Percentiles rank a stretch among this genome's conserved stretches.
These are phyloP conservation scores for Fomitopsis schrenkii DNA, from an alignment of 1,284 basidiomycete species.

Conservation along the genomic window DNA sequence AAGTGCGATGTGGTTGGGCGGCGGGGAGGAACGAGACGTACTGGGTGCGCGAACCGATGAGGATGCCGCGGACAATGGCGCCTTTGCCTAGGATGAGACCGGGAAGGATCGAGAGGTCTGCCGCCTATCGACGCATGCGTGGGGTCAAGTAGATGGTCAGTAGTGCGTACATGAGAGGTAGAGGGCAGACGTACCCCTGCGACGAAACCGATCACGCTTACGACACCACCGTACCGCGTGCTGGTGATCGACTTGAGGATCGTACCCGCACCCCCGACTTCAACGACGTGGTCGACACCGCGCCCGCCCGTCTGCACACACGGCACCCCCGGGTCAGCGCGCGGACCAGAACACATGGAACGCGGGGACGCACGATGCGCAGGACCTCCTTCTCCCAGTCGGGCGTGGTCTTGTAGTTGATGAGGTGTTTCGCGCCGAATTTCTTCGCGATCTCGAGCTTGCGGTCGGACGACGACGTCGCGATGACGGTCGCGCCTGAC, in stretches of 20 bases:
- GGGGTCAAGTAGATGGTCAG: too few species aligned
- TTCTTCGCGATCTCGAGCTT: slow-evolving; percentile 32
- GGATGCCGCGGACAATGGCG: slow-evolving; percentile 26
- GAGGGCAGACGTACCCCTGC: slow-evolving; percentile 18
- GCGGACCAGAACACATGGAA: too few species aligned
- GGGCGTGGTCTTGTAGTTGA: slow-evolving; percentile 37
- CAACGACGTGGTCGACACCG: slow-evolving; percentile 42
- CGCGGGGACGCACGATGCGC: slow-evolving; percentile 14
- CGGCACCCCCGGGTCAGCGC: neutral
- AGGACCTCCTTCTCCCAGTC: slow-evolving; percentile 38
- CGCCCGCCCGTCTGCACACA: slow-evolving; percentile 25
- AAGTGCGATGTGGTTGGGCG: neutral
- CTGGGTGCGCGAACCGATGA: slow-evolving; percentile 31
- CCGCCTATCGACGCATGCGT: slow-evolving; percentile 4
- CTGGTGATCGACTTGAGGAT: slow-evolving; percentile 33
- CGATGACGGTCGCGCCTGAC: slow-evolving; percentile 37
- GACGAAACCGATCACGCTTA: slow-evolving; percentile 38
- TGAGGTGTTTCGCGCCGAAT: slow-evolving; percentile 31
- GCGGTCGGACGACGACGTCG: slow-evolving; percentile 39
- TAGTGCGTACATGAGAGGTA: neutral
- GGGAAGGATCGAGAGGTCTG: slow-evolving; percentile 14
- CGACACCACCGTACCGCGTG: slow-evolving; percentile 32
- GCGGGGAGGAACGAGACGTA: slow-evolving; percentile 1
- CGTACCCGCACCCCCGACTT: slow-evolving; percentile 39
- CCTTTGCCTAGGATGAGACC: slow-evolving; percentile 12